Conservation (phyloP, 208 protist genomes). For the Wallacemonas rigidus region DNA sequence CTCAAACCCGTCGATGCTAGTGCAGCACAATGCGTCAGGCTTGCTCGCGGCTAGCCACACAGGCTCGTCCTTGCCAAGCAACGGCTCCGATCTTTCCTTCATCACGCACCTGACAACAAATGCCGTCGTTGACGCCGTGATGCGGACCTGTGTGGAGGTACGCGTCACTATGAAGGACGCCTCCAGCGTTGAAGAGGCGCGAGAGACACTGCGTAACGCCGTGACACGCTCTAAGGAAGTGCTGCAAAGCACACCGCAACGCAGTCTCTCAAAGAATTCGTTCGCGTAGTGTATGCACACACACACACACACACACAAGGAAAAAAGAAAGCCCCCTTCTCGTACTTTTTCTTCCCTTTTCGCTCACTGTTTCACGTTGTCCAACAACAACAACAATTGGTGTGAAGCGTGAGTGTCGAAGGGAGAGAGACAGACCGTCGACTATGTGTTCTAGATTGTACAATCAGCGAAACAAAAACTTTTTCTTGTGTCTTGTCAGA, state of each 20-base stretch:
- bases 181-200: constrained; percentile 29
- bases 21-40: too few relatives aligned
- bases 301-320: not conserved
- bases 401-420: not conserved
- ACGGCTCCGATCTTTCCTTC: not conserved
- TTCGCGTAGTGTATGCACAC: too few relatives aligned
- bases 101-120: not conserved
- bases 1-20: not conserved
- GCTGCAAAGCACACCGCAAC: constrained; percentile 45
- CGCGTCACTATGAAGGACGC: constrained; percentile 4
- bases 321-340: not conserved
- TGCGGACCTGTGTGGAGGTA: not conserved
- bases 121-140: not conserved
- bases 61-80: not conserved
- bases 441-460: too few relatives aligned
- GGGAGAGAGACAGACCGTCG: too few relatives aligned
- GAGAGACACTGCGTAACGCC: constrained; percentile 35
- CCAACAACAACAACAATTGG: not conserved
- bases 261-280: not conserved
- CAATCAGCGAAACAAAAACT: too few relatives aligned
- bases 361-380: not conserved
- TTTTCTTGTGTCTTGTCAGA: too few relatives aligned
- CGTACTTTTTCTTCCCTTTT: constrained; percentile 19
- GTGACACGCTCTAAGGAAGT: constrained; percentile 42
- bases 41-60: not conserved